These are phyloP conservation scores for Groenewaldozyma auringiensis DNA, from an alignment of 1,139 yeast genomes.

Conservation along the genomic window DNA sequence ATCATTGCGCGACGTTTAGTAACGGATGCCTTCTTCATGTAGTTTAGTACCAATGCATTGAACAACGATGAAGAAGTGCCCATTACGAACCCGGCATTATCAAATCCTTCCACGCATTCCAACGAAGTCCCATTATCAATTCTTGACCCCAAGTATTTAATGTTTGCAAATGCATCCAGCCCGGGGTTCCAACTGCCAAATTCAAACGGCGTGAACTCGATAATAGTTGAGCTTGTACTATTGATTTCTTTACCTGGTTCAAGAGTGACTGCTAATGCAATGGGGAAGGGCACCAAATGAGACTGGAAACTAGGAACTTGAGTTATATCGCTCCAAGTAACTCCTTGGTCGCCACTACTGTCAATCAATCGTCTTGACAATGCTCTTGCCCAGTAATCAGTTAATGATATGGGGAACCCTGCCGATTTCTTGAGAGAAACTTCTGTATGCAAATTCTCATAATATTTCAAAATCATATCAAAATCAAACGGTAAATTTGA, in stretches of 20 bases:
- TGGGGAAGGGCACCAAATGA: constrained; percentile 75
- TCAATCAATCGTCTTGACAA: constrained; percentile 62
- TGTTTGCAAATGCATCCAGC: constrained; percentile 55
- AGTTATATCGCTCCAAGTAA: constrained; percentile 59
- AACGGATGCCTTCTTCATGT: background rate
- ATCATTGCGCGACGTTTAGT: background rate
- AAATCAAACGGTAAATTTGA: constrained; percentile 6
- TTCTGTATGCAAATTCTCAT: constrained; percentile 28
- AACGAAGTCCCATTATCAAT: constrained; percentile 61
- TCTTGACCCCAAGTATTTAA: constrained; percentile 65
- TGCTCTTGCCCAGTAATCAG: constrained; percentile 87
- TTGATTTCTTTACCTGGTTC: constrained; percentile 52
- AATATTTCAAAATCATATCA: constrained; percentile 38
- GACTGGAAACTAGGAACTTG: constrained; percentile 43
- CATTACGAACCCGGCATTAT: constrained; percentile 65
- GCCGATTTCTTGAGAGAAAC: constrained; percentile 54
- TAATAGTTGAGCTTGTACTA: constrained; percentile 58
- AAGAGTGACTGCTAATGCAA: constrained; percentile 70
- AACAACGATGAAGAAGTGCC: constrained; percentile 75
- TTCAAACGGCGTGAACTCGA: constrained; percentile 77
- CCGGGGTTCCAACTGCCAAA: constrained; percentile 87
- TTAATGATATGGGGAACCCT: constrained; percentile 60
- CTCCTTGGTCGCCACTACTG: constrained; percentile 48
- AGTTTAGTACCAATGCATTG: constrained; percentile 41
- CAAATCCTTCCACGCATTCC: constrained; percentile 58